These are phyloP conservation scores for Hypoxylon sp. DNA, from an alignment of 2,329 filamentous ascomycete genomes.

Conservation along the genomic window DNA sequence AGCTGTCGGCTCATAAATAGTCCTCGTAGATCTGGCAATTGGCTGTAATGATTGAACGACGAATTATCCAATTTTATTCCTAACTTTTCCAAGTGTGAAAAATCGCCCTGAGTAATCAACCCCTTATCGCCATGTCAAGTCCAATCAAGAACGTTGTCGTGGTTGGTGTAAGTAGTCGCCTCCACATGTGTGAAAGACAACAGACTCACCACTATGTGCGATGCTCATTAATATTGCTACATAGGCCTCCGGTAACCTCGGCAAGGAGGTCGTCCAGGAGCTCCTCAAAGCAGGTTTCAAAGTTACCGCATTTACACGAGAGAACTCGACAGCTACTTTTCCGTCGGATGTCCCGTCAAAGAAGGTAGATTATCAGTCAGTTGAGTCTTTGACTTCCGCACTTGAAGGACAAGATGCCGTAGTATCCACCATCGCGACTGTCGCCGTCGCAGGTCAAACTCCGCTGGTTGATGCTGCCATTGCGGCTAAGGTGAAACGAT, in stretches of 20 bases:
- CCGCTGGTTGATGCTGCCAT: constrained; percentile 69
- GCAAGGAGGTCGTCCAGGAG: constrained; percentile 49
- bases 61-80: background rate
- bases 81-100: background rate
- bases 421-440: constrained; percentile 63
- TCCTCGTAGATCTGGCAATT: constrained; percentile 14
- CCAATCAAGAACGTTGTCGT: constrained; percentile 49
- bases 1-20: constrained; percentile 26
- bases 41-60: background rate
- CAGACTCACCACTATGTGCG: background rate
- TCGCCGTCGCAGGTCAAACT: constrained; percentile 61
- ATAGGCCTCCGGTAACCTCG: constrained; percentile 55
- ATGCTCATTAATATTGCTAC: background rate
- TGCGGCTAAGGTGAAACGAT: constrained; percentile 68
- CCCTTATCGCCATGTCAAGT: constrained; percentile 31
- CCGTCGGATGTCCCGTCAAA: constrained; percentile 58
- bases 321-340: constrained; percentile 57
- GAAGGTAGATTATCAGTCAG: constrained; percentile 63
- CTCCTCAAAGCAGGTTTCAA: constrained; percentile 58
- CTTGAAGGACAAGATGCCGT: constrained; percentile 70
- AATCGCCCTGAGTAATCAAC: background rate
- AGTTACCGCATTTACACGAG: constrained; percentile 66
- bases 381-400: constrained; percentile 61
- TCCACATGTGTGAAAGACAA: background rate
- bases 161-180: constrained; percentile 44